Base-by-base conservation (phyloP, 805 yeast species). In the baker's yeast (Saccharomyces cerevisiae) region DNA sequence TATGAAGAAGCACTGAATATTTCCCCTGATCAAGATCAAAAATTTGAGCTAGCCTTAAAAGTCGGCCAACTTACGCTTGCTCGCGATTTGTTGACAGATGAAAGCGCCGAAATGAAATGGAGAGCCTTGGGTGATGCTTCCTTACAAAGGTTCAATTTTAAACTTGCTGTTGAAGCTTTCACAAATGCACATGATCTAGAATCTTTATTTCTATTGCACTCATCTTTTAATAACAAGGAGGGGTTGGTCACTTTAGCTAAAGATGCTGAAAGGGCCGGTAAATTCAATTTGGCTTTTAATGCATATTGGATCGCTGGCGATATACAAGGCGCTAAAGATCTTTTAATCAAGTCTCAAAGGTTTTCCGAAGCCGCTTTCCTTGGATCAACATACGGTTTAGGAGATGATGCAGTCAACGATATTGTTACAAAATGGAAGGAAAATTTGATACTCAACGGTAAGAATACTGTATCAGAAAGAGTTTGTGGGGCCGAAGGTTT, bases 61-160 rank as follows among this genome's bases (percentile, higher is more conserved):
- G 82, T 90, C n/a, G 80, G 81, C 53, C 79, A 87, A 64, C 80
- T 94, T 58, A 68, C 73, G 2, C 78, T 85, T 59, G 98, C 98
- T 6, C 78, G 80, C 60, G 82, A 81, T 43, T 79, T 86, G 62
- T 85, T 89, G 6, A 68, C 73, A 24, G 73, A 73, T 48, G 81
- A 80, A 51, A 70, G 74, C 47, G 74, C 76, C 47, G 84, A 84
- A 52, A 79, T 83, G 58, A 91, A 89, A 72, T 94, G 98, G 97
- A 88, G 88, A 70, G 78, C 84, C 55, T 79, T 94, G 49, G 99
- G 98, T 60, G 98, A 94, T 73, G 77, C 84, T 56, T 87, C 96
- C 11, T 76, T 94, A 61, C 70, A 78, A 21, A 79, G 79, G 57
- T 94, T 96, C 88, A 83, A 91, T 60, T 78, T 89, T 58, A 80